A percentile compares a stretch with the other conserved stretches of the same genome.
phyloP scores from a whole-genome alignment of 331 rosid species.

The Spiraea crenata region DNA sequence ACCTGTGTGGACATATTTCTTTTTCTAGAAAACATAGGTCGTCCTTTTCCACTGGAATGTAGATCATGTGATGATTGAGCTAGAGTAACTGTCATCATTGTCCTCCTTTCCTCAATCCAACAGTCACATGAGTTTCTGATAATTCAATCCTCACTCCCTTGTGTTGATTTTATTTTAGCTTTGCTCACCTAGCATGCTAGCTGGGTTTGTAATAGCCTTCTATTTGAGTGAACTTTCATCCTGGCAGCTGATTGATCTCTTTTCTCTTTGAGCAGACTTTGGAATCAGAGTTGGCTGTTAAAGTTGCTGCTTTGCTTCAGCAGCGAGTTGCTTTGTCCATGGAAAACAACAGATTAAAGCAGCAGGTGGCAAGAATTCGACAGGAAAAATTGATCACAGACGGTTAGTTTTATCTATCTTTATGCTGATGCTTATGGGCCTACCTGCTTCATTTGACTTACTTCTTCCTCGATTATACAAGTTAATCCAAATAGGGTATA shows the following conservation, averaged over 20 bases:
- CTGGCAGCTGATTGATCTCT: slow-evolving; percentile 2
- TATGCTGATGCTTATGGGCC: not conserved
- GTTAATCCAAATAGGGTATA: not conserved
- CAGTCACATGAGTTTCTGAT: not conserved
- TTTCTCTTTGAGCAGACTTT: slow-evolving; percentile 29
- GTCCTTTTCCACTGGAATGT: not conserved
- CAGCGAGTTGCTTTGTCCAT: slow-evolving; percentile 40
- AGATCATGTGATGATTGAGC: not conserved
- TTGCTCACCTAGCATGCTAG: not conserved
- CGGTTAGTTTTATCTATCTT: slow-evolving; percentile 24
- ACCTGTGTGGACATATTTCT: not conserved
- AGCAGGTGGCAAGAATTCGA: slow-evolving; percentile 38
- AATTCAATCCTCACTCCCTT: not conserved
- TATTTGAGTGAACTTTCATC: not conserved
- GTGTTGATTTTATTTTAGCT: not conserved
- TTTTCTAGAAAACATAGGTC: not conserved
- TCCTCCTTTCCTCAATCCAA: not conserved
- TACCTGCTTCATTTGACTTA: not conserved
- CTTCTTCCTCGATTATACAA: not conserved
- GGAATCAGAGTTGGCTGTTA: slow-evolving; percentile 35
- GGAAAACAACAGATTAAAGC: slow-evolving; percentile 42
- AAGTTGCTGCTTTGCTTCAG: slow-evolving; percentile 39
- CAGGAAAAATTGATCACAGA: slow-evolving; percentile 32
- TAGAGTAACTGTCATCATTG: too few relatives aligned
- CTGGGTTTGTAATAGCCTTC: not conserved